Conservation (phyloP, 352 stramenopile species). For the Plasmopara muralis region DNA sequence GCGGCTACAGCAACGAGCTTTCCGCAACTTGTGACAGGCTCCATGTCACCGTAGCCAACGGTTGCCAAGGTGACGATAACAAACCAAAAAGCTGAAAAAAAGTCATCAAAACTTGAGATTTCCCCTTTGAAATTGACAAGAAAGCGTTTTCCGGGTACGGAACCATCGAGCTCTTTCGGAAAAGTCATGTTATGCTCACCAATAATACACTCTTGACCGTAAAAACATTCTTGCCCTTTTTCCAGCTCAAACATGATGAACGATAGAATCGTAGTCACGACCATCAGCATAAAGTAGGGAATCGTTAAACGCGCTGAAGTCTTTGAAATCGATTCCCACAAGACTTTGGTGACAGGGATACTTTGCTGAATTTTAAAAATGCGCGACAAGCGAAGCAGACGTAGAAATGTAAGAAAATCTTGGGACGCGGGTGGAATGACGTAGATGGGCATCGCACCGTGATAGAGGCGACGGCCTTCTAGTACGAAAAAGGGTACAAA, state of each 20-base stretch:
- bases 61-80: slow-evolving; percentile 75
- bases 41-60: slow-evolving; percentile 73
- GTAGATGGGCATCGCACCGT: slow-evolving; percentile 38
- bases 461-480: slow-evolving; percentile 37
- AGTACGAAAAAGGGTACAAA: slow-evolving; percentile 68
- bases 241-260: slow-evolving; percentile 80
- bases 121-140: slow-evolving; percentile 64
- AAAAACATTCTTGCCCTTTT: slow-evolving; percentile 73
- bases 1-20: slow-evolving; percentile 66
- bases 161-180: slow-evolving; percentile 42
- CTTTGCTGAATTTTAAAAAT: slow-evolving; percentile 79
- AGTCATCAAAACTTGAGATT: slow-evolving; percentile 67
- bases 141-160: slow-evolving; percentile 54
- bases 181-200: slow-evolving; percentile 53
- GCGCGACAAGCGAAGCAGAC: slow-evolving; percentile 50
- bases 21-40: slow-evolving; percentile 51
- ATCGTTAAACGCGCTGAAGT: slow-evolving; percentile 66
- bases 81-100: slow-evolving; percentile 82
- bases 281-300: slow-evolving; percentile 74
- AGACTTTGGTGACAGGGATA: slow-evolving; percentile 70
- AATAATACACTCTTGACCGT: slow-evolving; percentile 56
- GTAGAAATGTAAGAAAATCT: slow-evolving; percentile 53
- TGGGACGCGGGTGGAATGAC: slow-evolving; percentile 58
- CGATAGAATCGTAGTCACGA: slow-evolving; percentile 65
- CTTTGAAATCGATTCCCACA: slow-evolving; percentile 79